Evolutionary conservation across 345 rosid species (phyloP), one percentile per base, ranked within the genome.

Genomic region (Citrus reticulata): DNA sequence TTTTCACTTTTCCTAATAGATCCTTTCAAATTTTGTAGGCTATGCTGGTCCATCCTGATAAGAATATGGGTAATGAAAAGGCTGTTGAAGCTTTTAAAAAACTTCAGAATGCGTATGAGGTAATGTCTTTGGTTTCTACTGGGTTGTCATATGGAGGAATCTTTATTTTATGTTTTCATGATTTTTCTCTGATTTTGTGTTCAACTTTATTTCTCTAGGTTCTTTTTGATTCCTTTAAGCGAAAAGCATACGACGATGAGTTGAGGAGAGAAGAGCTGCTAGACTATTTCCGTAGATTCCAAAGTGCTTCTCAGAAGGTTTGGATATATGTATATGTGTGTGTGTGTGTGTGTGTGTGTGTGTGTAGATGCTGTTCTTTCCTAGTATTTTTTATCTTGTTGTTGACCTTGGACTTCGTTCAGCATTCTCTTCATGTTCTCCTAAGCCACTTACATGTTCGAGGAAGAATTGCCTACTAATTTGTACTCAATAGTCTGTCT

Each of bases 21-120:
- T 72, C 40, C 67, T 64, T 84, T 73, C 65, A 20, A 72, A 75
- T 80, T 84, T 80, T 25, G 70, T 80, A 96, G 99, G 98, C 98
- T 55, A 96, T 94, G 97, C 80, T 93, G 83, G 98, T 96, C 78
- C 99, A 96, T 91, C 99, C 99, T 19, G 99, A 96, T 80, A 93
- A 96, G 89, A 96, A 96, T 72, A 95, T 90, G 94, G 98, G 99
- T 58, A 93, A 96, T 82, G 99, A 94, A 84, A 96, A 90, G 87
- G 99, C 99, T 71, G 99, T 90, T 76, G 98, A 96, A 87, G 98
- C 99, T 57, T 96, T 96, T 85, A 96, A 96, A 86, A 96, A 91
- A 75, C 99, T 94, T 88, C 99, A 96, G 77, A 96, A 94, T 87
- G 98, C 98, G 8, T 96, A 96, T 62, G 98, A 96, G 95, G 99